Evolutionary conservation across 2,329 filamentous ascomycete genomes (phyloP).

Genomic region (Ceratocystis cubensis): DNA sequence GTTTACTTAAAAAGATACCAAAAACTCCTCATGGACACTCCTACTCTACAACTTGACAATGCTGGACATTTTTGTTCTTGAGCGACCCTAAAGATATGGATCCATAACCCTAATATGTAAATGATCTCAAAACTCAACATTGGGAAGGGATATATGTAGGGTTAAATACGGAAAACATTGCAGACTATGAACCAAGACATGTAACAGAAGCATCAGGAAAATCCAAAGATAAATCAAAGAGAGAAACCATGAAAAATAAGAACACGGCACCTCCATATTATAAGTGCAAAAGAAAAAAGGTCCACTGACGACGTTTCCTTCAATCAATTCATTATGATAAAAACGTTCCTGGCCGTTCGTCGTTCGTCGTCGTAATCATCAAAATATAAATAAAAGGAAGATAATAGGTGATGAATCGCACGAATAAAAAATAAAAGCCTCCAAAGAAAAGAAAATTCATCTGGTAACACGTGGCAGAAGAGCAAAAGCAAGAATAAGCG

Average conservation of each 20-base stretch:
- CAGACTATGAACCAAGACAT: not conserved
- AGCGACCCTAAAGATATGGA: too few relatives aligned
- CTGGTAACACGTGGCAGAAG: not conserved
- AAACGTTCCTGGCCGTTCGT: not conserved
- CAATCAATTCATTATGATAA: not conserved
- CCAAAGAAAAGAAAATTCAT: not conserved
- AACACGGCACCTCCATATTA: not conserved
- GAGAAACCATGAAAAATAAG: not conserved
- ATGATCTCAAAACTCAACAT: not conserved
- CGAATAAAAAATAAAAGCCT: conserved; percentile 6
- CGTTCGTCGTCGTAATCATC: conserved; percentile 1
- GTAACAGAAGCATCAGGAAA: not conserved
- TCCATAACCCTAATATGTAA: too few relatives aligned
- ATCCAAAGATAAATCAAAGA: not conserved
- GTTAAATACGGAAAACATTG: conserved; percentile 4
- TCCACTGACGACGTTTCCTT: not conserved
- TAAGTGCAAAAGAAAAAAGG: not conserved
- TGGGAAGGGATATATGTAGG: not conserved
- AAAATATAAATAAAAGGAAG: conserved; percentile 12
- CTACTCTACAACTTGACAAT: too few relatives aligned
- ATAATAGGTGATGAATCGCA: not conserved
- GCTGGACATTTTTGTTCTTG: too few relatives aligned
- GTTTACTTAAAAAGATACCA: too few relatives aligned
- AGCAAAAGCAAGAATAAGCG: conserved; percentile 2
- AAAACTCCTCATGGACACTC: too few relatives aligned